phyloP scores from a whole-genome alignment of 352 stramenopile genomes.

The Phytopythium ostracodes region DNA sequence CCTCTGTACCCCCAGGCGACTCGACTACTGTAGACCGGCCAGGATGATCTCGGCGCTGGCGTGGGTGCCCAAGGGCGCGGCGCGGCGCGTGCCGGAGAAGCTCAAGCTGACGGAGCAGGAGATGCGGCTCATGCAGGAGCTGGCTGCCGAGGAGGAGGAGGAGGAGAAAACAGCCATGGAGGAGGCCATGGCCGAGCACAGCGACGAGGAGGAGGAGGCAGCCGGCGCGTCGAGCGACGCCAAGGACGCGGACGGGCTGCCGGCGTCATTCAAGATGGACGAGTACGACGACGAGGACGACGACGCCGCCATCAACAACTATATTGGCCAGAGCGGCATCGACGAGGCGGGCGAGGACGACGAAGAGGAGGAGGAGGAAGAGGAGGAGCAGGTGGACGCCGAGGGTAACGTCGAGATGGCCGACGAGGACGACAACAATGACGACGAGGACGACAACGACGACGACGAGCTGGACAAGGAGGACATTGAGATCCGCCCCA shows the following conservation, averaged over 20 bases:
- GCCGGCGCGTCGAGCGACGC: slow-evolving; percentile 13
- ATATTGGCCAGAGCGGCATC: slow-evolving; percentile 36
- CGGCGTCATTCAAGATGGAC: slow-evolving; percentile 81
- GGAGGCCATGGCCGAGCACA: slow-evolving; percentile 42
- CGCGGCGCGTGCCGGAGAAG: slow-evolving; percentile 73
- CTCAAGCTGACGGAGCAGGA: slow-evolving; percentile 83
- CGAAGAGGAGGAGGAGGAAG: slow-evolving; percentile 31
- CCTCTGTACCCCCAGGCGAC: background rate
- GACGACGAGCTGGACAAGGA: slow-evolving; percentile 82
- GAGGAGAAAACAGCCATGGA: slow-evolving; percentile 61
- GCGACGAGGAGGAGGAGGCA: slow-evolving; percentile 29
- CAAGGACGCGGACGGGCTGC: slow-evolving; percentile 44
- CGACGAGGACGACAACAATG: slow-evolving; percentile 49
- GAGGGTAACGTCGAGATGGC: slow-evolving; percentile 52
- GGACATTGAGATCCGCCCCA: slow-evolving; percentile 92
- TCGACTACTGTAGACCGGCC: background rate
- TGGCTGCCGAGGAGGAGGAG: slow-evolving; percentile 64
- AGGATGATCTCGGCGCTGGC: slow-evolving; percentile 57
- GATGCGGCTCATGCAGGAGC: slow-evolving; percentile 75
- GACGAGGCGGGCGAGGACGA: slow-evolving; percentile 24
- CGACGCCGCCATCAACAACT: slow-evolving; percentile 78
- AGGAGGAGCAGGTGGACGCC: slow-evolving; percentile 30
- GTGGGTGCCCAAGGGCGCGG: slow-evolving; percentile 48
- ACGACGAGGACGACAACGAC: slow-evolving; percentile 55
- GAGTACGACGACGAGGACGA: slow-evolving; percentile 88